Percentiles rank a stretch among this genome's conserved stretches.
These are phyloP conservation scores for Pyrenochaeta sp. DNA, from an alignment of 2,329 filamentous ascomycete species.

Conservation along the genomic window DNA sequence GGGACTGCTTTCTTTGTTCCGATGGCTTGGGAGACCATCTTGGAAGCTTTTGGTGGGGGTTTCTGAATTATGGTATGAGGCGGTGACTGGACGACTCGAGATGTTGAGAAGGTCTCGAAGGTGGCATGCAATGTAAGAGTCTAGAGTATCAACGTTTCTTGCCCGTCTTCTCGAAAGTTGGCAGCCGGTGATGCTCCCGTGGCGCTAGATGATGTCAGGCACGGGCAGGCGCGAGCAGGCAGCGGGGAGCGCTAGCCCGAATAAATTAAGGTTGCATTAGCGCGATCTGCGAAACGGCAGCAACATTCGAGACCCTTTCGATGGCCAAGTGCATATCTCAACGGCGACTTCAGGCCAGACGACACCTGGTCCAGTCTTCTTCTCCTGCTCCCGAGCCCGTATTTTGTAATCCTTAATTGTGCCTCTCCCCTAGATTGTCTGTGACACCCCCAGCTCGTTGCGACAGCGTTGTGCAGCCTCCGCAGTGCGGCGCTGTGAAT, in stretches of 20 bases:
- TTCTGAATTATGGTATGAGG: background rate
- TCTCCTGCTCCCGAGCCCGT: conserved; percentile 4
- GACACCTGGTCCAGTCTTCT: conserved; percentile 12
- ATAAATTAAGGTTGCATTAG: conserved; percentile 34
- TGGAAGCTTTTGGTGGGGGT: conserved; percentile 3
- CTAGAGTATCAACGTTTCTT: conserved; percentile 1
- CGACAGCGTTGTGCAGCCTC: conserved; percentile 7
- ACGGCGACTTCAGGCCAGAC: conserved; percentile 13
- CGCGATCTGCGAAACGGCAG: conserved; percentile 14
- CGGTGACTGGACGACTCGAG: background rate
- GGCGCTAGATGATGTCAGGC: conserved; percentile 36
- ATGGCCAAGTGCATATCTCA: conserved; percentile 26
- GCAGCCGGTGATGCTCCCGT: conserved; percentile 18
- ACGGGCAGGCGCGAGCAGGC: conserved; percentile 13
- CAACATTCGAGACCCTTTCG: conserved; percentile 28
- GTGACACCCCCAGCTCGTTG: conserved; percentile 10
- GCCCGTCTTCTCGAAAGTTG: conserved; percentile 18
- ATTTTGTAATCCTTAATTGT: conserved; percentile 1
- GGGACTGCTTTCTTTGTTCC: conserved; percentile 33
- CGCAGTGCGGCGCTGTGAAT: conserved; percentile 21
- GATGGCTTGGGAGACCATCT: conserved; percentile 35
- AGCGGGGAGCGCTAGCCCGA: conserved; percentile 21
- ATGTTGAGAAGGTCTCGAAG: background rate
- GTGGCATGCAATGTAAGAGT: too few relatives aligned
- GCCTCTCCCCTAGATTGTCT: background rate